phyloP scores from a whole-genome alignment of 2,329 filamentous ascomycete genomes.

The Grosmannia huntii region DNA sequence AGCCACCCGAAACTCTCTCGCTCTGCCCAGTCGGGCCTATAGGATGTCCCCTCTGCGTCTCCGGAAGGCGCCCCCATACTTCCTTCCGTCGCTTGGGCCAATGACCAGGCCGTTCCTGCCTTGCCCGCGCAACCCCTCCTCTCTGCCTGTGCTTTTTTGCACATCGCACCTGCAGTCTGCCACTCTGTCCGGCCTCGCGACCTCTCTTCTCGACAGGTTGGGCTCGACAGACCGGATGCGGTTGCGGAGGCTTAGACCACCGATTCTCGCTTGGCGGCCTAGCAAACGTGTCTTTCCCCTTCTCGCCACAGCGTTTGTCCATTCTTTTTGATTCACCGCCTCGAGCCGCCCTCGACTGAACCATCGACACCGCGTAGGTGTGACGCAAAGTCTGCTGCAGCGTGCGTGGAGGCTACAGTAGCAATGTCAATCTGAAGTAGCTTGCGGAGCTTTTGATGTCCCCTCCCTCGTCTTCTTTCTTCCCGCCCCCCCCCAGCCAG shows the following conservation, averaged over 20 bases:
- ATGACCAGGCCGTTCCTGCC: not conserved
- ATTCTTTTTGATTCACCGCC: not conserved
- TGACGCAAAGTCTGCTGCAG: slow-evolving; percentile 1
- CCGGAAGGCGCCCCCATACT: too few relatives aligned
- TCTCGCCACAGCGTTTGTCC: not conserved
- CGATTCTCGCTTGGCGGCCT: too few relatives aligned
- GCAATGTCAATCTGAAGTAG: not conserved
- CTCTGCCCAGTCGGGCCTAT: too few relatives aligned
- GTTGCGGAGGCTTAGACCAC: too few relatives aligned
- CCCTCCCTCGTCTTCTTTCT: not conserved
- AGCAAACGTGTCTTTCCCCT: too few relatives aligned
- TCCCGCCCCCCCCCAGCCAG: not conserved
- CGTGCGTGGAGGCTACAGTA: not conserved
- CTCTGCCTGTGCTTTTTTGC: too few relatives aligned
- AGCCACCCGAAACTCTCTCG: too few relatives aligned
- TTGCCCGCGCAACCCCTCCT: not conserved
- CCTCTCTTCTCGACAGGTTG: too few relatives aligned
- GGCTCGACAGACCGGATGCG: too few relatives aligned
- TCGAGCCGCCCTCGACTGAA: not conserved
- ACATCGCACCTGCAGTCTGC: not conserved
- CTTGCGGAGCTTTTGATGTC: not conserved
- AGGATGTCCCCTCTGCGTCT: too few relatives aligned
- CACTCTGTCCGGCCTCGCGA: too few relatives aligned
- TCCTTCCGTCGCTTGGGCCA: not conserved
- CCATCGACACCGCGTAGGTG: not conserved